Percentiles rank a stretch among this genome's conserved stretches.
phyloP scores from a whole-genome alignment of 139 green algal species.

The Penium margaritaceum region DNA sequence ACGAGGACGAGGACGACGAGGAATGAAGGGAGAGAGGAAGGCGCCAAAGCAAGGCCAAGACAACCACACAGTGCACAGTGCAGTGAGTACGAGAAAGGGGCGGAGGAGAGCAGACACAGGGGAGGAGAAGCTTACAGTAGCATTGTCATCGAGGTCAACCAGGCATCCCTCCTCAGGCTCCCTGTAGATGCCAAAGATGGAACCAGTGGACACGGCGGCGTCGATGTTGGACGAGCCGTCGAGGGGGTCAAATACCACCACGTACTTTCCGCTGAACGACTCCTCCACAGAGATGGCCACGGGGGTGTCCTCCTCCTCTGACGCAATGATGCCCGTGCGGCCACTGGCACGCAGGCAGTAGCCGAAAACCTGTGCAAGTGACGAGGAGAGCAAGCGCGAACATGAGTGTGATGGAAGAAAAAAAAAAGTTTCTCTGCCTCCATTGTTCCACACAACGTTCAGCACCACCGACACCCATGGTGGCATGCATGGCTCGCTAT shows the following conservation, averaged over 20 bases:
- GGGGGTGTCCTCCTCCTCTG: slow-evolving; percentile 93
- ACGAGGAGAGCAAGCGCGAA: neutral
- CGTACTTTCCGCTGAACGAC: slow-evolving; percentile 89
- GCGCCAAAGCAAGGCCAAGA: no score
- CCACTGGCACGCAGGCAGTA: slow-evolving; percentile 74
- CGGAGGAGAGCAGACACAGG: no score
- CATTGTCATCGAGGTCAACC: slow-evolving; percentile 36
- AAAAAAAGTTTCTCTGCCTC: no score
- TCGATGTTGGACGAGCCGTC: slow-evolving; percentile 98
- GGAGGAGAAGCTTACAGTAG: no score
- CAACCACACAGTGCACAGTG: no score
- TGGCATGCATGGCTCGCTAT: no score
- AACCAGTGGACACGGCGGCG: slow-evolving; percentile 80
- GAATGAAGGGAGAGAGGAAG: no score
- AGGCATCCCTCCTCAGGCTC: slow-evolving; percentile 29
- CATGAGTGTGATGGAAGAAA: neutral
- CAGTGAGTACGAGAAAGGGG: no score
- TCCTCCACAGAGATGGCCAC: slow-evolving; percentile 83
- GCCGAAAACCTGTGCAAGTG: slow-evolving; percentile 65
- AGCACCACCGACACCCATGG: no score
- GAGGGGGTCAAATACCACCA: slow-evolving; percentile 95
- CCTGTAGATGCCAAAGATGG: slow-evolving; percentile 92
- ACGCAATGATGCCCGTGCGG: slow-evolving; percentile 80
- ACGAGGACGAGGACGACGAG: no score
- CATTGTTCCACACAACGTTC: no score